phyloP scores from a whole-genome alignment of 2,329 filamentous ascomycete genomes.

The Alternaria brassicicola region DNA sequence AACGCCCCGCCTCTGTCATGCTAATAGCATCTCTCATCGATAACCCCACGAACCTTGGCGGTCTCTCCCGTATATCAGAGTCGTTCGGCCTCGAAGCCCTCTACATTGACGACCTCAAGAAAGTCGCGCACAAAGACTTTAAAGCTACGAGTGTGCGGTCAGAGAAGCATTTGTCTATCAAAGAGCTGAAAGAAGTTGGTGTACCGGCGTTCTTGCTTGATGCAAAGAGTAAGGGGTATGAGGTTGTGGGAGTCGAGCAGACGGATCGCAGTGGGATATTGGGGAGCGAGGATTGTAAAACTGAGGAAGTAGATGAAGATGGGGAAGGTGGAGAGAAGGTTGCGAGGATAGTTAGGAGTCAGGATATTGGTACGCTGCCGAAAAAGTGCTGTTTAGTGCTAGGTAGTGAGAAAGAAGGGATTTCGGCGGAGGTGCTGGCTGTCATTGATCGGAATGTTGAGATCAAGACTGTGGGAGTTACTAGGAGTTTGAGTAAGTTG shows the following conservation, averaged over 20 bases:
- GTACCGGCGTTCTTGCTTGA: conserved; percentile 49
- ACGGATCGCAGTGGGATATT: conserved; percentile 57
- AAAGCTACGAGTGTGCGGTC: conserved; percentile 57
- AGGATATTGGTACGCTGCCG: conserved; percentile 39
- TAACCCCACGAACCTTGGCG: conserved; percentile 58
- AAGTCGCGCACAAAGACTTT: conserved; percentile 56
- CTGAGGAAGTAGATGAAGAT: not conserved
- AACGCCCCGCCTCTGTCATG: conserved; percentile 48
- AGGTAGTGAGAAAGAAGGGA: conserved; percentile 59
- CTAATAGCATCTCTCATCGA: conserved; percentile 59
- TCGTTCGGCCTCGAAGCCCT: conserved; percentile 58
- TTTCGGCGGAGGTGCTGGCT: conserved; percentile 54
- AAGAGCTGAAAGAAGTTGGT: conserved; percentile 39
- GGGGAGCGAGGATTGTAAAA: conserved; percentile 35
- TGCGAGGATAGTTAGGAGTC: not conserved
- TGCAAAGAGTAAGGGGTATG: conserved; percentile 55
- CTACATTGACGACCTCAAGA: conserved; percentile 51
- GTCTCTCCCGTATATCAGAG: conserved; percentile 58
- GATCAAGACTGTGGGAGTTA: conserved; percentile 59
- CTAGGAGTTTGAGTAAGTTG: conserved; percentile 55
- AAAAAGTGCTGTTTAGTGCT: conserved; percentile 54
- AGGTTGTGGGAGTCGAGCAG: conserved; percentile 61
- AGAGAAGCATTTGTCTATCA: conserved; percentile 57
- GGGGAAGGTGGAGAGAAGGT: not conserved
- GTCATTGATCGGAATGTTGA: conserved; percentile 60